Conservation (phyloP, 495 filamentous ascomycete species). For the Hypoxylon perforatum region DNA sequence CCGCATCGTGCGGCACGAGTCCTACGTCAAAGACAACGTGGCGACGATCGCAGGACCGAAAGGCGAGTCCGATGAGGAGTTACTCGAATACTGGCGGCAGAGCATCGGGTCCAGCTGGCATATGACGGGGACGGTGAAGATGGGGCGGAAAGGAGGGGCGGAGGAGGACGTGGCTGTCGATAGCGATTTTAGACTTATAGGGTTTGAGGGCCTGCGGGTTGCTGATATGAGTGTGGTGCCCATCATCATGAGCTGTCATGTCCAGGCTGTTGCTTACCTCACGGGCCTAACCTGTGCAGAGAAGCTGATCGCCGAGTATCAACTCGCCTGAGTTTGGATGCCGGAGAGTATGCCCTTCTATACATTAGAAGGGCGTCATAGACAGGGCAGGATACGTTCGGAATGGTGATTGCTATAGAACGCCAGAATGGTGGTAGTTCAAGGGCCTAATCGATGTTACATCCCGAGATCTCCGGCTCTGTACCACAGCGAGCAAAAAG, state of each 20-base stretch:
- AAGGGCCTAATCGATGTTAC: too few relatives aligned
- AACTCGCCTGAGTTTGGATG: constrained; percentile 37
- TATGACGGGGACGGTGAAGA: constrained; percentile 70
- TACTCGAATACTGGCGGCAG: constrained; percentile 60
- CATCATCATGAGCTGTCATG: constrained; percentile 55
- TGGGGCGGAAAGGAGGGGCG: constrained; percentile 62
- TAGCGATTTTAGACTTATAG: constrained; percentile 63
- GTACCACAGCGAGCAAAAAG: too few relatives aligned
- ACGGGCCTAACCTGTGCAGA: constrained; percentile 56
- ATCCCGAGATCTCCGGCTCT: too few relatives aligned
- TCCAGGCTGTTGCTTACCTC: constrained; percentile 50
- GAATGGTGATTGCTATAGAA: background rate
- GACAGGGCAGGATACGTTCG: too few relatives aligned
- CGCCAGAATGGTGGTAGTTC: too few relatives aligned
- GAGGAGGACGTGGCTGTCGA: constrained; percentile 67
- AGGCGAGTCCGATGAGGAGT: constrained; percentile 66
- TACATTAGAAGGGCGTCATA: too few relatives aligned
- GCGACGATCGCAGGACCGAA: constrained; percentile 54
- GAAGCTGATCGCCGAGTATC: constrained; percentile 58
- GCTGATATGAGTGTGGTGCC: constrained; percentile 75
- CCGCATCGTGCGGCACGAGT: constrained; percentile 55
- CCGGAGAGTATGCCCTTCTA: too few relatives aligned
- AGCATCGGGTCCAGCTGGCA: constrained; percentile 61
- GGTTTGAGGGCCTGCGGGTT: constrained; percentile 67
- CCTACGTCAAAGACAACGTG: constrained; percentile 60